Percentiles rank a stretch among this genome's conserved stretches.
These are phyloP conservation scores for Sergeia podlipaevii DNA, from an alignment of 208 protist genomes.

Conservation along the genomic window DNA sequence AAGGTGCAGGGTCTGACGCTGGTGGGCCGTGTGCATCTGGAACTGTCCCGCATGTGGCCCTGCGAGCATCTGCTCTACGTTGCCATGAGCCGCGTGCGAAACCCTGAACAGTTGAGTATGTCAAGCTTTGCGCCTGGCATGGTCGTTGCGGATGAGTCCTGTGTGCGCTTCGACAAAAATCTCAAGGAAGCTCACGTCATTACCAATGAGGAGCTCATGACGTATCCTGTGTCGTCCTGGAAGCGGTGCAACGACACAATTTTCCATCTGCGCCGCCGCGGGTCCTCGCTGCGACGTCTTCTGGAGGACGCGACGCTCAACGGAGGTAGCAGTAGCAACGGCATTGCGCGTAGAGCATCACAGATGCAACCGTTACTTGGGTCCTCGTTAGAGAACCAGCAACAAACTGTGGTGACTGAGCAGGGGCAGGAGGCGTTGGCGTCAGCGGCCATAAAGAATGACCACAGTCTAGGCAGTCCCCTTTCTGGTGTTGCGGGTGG, in stretches of 20 bases:
- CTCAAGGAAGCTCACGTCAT: constrained; percentile 30
- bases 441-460: too few relatives aligned
- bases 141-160: constrained; percentile 76
- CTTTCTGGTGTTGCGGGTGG: not conserved
- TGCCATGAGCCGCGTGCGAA: constrained; percentile 86
- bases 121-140: constrained; percentile 65
- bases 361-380: too few relatives aligned
- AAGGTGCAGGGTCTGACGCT: constrained; percentile 88
- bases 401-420: too few relatives aligned
- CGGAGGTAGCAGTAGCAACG: constrained; percentile 1
- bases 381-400: too few relatives aligned
- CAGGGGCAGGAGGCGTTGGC: not conserved
- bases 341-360: not conserved
- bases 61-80: constrained; percentile 89
- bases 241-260: constrained; percentile 87
- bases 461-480: not conserved
- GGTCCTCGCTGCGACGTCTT: constrained; percentile 57
- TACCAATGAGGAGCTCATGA: constrained; percentile 29
- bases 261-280: constrained; percentile 70
- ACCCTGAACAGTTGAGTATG: constrained; percentile 88
- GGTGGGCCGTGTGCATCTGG: constrained; percentile 81
- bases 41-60: constrained; percentile 88
- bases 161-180: constrained; percentile 68
- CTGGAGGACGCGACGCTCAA: constrained; percentile 27
- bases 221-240: constrained; percentile 76